Percentiles rank a stretch among this genome's conserved stretches.
phyloP scores from a whole-genome alignment of 192 early-diverging fungal genomes.

The Radiomyces spectabilis region DNA sequence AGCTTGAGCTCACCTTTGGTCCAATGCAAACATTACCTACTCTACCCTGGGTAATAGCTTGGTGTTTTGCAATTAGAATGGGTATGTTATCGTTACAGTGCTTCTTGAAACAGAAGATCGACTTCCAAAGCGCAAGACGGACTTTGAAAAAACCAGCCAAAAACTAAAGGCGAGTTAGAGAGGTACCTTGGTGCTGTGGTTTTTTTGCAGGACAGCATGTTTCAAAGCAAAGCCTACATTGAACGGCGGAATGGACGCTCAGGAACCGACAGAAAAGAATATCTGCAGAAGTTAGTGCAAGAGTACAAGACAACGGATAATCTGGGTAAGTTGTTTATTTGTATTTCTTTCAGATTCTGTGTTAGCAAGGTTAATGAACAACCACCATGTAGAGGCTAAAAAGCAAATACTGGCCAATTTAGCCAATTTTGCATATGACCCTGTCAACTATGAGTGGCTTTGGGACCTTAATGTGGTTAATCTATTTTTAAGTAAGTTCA shows the following conservation, averaged over 20 bases:
- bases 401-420: conserved; percentile 35
- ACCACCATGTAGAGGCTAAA: conserved; percentile 16
- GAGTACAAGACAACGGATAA: conserved; percentile 16
- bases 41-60: too few species aligned
- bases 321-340: conserved; percentile 5
- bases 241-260: conserved; percentile 6
- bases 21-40: too few species aligned
- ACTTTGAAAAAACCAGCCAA: too few species aligned
- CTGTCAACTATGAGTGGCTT: conserved; percentile 39
- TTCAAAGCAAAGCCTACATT: conserved; percentile 19
- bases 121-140: too few species aligned
- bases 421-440: conserved; percentile 49
- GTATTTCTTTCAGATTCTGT: neutral
- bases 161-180: too few species aligned
- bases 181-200: too few species aligned
- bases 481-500: conserved; percentile 33
- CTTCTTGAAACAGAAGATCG: too few species aligned
- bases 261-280: conserved; percentile 6
- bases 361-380: too few species aligned
- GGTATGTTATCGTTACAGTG: too few species aligned
- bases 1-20: too few species aligned
- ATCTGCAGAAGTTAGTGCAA: conserved; percentile 8
- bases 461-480: conserved; percentile 31
- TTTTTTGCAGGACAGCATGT: too few species aligned
- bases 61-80: too few species aligned